These are phyloP conservation scores for Xerocomus potaroensis DNA, from an alignment of 768 basidiomycete genomes.

Conservation along the genomic window DNA sequence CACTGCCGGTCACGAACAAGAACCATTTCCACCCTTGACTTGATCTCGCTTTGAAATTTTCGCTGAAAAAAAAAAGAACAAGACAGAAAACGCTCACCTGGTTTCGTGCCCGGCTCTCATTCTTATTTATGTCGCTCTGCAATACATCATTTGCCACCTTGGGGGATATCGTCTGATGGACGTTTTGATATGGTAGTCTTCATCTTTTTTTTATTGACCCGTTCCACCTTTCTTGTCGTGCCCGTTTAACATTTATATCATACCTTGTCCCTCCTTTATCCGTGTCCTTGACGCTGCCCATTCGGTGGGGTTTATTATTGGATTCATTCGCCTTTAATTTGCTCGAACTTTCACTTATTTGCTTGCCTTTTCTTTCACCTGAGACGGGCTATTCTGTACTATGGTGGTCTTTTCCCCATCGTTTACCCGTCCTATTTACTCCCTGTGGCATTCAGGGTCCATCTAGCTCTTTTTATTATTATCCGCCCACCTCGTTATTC, in stretches of 20 bases:
- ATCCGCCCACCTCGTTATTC: background rate
- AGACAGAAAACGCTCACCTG: conserved; percentile 1
- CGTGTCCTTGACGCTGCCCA: background rate
- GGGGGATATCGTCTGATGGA: conserved; percentile 9
- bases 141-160: background rate
- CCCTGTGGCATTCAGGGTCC: background rate
- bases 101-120: background rate
- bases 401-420: conserved; percentile 4
- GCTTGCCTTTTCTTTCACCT: conserved; percentile 4
- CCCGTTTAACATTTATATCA: conserved; percentile 5
- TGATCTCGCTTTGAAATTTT: conserved; percentile 9
- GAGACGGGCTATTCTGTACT: conserved; percentile 11
- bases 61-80: conserved; percentile 3
- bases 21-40: conserved; percentile 16
- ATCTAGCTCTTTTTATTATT: background rate
- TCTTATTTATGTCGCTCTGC: conserved; percentile 5
- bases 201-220: conserved; percentile 4
- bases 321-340: conserved; percentile 1
- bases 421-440: conserved; percentile 15
- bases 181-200: conserved; percentile 3
- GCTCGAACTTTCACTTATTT: conserved; percentile 7
- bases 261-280: conserved; percentile 7
- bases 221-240: conserved; percentile 13
- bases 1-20: conserved; percentile 21
- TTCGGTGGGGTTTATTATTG: conserved; percentile 9